Percentiles rank a stretch among this genome's conserved stretches.
Evolutionary conservation across 345 rosid species (phyloP).

Genomic region (Boechera divaricarpa): DNA sequence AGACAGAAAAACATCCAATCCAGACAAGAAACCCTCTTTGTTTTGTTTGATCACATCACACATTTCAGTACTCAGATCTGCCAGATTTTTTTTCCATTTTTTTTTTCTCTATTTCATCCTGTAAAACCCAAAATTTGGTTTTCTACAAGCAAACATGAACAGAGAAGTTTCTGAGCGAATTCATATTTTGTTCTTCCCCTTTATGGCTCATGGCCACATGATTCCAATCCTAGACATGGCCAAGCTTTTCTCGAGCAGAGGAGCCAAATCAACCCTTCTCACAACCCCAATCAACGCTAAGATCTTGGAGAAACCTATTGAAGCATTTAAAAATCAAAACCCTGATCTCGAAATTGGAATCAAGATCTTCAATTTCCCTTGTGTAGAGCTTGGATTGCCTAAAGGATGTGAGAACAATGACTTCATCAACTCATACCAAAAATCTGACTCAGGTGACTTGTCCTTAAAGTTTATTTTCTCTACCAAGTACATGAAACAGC

Average conservation of each 20-base stretch:
- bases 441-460: conserved; percentile 32
- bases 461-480: conserved; percentile 48
- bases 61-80: background rate
- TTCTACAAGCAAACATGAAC: conserved; percentile 38
- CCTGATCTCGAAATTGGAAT: conserved; percentile 45
- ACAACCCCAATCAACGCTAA: conserved; percentile 57
- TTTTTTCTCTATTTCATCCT: conserved; percentile 5
- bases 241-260: conserved; percentile 53
- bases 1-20: background rate
- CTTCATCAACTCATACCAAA: conserved; percentile 16
- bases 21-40: background rate
- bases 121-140: background rate
- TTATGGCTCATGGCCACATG: conserved; percentile 64
- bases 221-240: conserved; percentile 64
- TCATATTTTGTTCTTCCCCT: conserved; percentile 56
- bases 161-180: conserved; percentile 34
- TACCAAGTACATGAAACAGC: conserved; percentile 48
- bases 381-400: conserved; percentile 52
- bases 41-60: conserved; percentile 13
- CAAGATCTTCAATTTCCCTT: conserved; percentile 52
- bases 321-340: conserved; percentile 32
- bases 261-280: conserved; percentile 52
- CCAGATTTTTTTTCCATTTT: background rate
- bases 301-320: conserved; percentile 37
- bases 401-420: conserved; percentile 57